Evolutionary conservation across 148 eudicot genomes (phyloP), one percentile per base, ranked within the genome.

Genomic region (Cornus kousa): DNA sequence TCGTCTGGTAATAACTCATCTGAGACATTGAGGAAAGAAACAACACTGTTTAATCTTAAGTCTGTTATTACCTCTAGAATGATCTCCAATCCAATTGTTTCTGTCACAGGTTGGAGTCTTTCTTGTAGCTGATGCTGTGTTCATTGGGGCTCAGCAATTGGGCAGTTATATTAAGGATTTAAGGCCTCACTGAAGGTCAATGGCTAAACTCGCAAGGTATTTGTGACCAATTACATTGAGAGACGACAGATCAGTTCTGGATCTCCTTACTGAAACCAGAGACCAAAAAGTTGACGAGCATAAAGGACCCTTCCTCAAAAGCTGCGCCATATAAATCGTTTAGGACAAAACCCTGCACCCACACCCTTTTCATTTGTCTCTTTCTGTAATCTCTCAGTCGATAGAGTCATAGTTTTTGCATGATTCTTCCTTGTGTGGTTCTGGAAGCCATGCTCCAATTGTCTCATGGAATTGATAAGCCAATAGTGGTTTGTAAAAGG

Each of bases 71-170:
- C 10, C 20, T 5, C 16, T 14, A 39, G 67, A 50, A 23, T 68
- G 40, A 2, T 72, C 37, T 23, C 74, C 31, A 69, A 53, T 77
- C 24, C 60, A 9, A 43, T 80, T 76, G 19, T 77, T 24, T 69
- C 32, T 70, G 7, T 76, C 74, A 77, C 89, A 93, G 99, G 67
- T 95, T 48, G 99, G 97, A 60, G 60, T 95, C 75, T 68, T 95
- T 82, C 69, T 93, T 77, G 93, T 84, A 60, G 92, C 89, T 5
- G 98, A 95, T 87, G 99, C 93, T 68, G 80, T 95, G 82, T 90
- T 82, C 77, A 77, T 95, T 68, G 94, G 89, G 74, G 93, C 89
- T 75, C 98, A 92, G 78, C 91, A 93, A 86, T 89, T 84, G 33
- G 93, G 80, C 62, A 91, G 71, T 14, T 91, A 93, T 83, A 84